Evolutionary conservation across 2,329 filamentous ascomycete genomes (phyloP), one percentile per base, ranked within the genome.

Genomic region (Pseudogymnoascus sp.): DNA sequence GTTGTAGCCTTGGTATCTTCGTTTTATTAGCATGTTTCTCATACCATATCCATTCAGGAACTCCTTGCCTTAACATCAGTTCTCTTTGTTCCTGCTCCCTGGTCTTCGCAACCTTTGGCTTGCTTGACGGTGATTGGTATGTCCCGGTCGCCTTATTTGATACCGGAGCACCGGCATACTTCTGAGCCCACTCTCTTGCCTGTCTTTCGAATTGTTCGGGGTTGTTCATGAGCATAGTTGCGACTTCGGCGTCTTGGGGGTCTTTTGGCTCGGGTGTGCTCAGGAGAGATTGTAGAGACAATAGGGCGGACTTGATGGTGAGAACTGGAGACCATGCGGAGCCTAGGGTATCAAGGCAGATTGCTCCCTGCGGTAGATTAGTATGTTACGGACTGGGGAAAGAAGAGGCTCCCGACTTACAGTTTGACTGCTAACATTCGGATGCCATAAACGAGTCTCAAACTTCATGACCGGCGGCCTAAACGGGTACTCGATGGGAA

Each of bases 231-330:
- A 97, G 82, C 91, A 97, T 96, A 71, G 84, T 86, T 23, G 95
- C 95, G 1, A 97, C 95, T 75, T 97, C 91, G 40, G 93, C 93
- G 72, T 99, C 95, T 78, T 99, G 95, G 0, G 95, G 95, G 68
- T 99, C 95, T 71, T 93, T 96, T 0, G 95, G 93, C 75, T 99
- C 96, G 3, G 95, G 95, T 16, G 88, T 91, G 77, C 91, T 91
- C 71, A 99, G 89, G 16, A 99, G 86, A 68, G 93, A 93, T 75
- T 96, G 93, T 34, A 99, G 82, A 28, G 93, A 97, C 64, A 99
- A 87, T 53, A 99, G 85, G 38, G 93, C 91, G 18, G 91, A 96
- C 78, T 97, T 97, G 75, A 99, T 93, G 12, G 93, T 99, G 65
- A 97, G 84, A 23, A 99, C 93, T 0, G 95, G 95, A 5, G 93